These are phyloP conservation scores for Cucurbita ficifolia DNA, from an alignment of 306 rosid species.

Conservation along the genomic window DNA sequence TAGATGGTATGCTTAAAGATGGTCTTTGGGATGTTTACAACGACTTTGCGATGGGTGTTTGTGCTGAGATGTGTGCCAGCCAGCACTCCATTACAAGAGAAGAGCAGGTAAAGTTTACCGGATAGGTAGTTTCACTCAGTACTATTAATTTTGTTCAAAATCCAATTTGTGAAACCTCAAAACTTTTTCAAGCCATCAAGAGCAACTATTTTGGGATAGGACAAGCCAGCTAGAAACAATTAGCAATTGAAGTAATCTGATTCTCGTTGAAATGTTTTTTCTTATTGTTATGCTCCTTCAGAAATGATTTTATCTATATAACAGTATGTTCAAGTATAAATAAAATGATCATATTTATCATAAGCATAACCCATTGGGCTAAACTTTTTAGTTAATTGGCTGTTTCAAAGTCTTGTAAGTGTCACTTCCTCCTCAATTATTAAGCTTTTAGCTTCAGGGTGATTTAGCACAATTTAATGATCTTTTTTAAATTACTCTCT, in stretches of 20 bases:
- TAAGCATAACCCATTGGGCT: not conserved
- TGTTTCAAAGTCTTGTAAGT: not conserved
- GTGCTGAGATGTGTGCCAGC: slow-evolving; percentile 81
- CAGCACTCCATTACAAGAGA: slow-evolving; percentile 51
- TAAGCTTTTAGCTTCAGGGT: not conserved
- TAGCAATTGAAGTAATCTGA: not conserved
- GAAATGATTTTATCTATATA: not conserved
- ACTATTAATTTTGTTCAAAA: not conserved
- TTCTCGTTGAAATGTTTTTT: not conserved
- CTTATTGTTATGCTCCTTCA: not conserved
- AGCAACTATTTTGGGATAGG: not conserved
- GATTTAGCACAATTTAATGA: not conserved
- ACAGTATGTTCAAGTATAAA: not conserved
- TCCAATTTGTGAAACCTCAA: not conserved
- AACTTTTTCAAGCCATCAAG: not conserved
- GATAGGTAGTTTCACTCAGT: not conserved
- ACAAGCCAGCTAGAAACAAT: not conserved
- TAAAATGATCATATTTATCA: not conserved
- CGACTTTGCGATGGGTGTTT: slow-evolving; percentile 74
- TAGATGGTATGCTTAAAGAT: slow-evolving; percentile 89
- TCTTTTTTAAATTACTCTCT: not conserved
- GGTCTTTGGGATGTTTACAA: slow-evolving; percentile 97
- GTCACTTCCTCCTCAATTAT: not conserved
- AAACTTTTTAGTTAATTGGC: not conserved
- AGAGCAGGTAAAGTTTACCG: slow-evolving; percentile 53